These are phyloP conservation scores for Sesbania bispinosa DNA, from an alignment of 306 rosid genomes.

Conservation along the genomic window DNA sequence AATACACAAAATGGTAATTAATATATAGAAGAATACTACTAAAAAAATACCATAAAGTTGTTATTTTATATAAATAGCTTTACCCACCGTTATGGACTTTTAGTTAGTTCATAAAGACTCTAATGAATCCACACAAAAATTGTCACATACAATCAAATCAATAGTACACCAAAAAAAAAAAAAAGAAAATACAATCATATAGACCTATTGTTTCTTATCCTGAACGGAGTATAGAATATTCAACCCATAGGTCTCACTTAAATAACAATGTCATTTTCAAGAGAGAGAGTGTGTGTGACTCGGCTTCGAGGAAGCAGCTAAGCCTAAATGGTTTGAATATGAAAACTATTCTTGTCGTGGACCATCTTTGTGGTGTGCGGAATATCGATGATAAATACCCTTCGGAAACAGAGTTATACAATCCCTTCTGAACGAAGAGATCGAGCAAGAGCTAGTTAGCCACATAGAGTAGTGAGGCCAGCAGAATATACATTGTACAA, in stretches of 20 bases:
- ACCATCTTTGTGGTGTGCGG: slow-evolving; percentile 22
- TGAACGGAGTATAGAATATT: not conserved
- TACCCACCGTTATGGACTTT: slow-evolving; percentile 12
- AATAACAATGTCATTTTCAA: not conserved
- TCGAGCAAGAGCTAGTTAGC: too few species aligned
- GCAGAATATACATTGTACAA: not conserved
- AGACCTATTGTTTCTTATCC: not conserved
- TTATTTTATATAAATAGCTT: not conserved
- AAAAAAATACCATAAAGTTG: too few species aligned
- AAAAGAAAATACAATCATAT: too few species aligned
- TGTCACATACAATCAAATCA: not conserved
- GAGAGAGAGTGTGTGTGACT: not conserved
- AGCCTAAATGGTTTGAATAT: not conserved
- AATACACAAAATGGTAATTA: not conserved
- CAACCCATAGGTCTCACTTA: slow-evolving; percentile 11
- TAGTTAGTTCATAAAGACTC: not conserved
- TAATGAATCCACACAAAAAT: not conserved
- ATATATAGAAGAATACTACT: not conserved
- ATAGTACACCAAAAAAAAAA: too few species aligned
- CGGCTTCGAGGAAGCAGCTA: slow-evolving; percentile 28
- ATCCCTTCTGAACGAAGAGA: not conserved
- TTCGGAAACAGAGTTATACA: not conserved
- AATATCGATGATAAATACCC: slow-evolving; percentile 28
- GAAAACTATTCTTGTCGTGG: slow-evolving; percentile 6
- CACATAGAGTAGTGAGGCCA: not conserved